These are phyloP conservation scores for Ensete ventricosum DNA, from an alignment of 176 grass and related monocot species.

Conservation along the genomic window DNA sequence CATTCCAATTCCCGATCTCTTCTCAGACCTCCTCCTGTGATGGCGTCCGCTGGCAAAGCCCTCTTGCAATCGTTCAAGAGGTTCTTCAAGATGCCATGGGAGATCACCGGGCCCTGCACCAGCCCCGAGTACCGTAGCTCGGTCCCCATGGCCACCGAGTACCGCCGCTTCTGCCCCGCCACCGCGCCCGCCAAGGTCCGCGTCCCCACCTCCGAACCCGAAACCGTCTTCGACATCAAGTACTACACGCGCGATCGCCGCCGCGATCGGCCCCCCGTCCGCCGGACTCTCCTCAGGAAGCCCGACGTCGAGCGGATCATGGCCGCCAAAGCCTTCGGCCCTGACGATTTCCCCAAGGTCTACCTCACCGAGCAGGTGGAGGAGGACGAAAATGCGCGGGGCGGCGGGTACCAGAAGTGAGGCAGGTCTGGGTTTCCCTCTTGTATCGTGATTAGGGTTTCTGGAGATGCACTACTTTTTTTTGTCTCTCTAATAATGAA, in stretches of 20 bases:
- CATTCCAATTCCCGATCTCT: neutral
- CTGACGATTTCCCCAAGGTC: slow-evolving; percentile 51
- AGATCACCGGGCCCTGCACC: slow-evolving; percentile 89
- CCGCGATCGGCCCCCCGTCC: slow-evolving; percentile 59
- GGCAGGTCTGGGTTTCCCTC: slow-evolving; percentile 14
- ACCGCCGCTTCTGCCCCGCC: slow-evolving; percentile 59
- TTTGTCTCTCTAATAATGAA: neutral
- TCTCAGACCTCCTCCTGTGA: neutral
- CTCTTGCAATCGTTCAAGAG: slow-evolving; percentile 51
- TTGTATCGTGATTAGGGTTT: slow-evolving; percentile 26
- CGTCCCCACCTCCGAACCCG: slow-evolving; percentile 67
- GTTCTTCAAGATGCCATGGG: slow-evolving; percentile 97
- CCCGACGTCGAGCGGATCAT: slow-evolving; percentile 69
- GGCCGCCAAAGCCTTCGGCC: slow-evolving; percentile 75
- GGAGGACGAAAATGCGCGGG: slow-evolving; percentile 55
- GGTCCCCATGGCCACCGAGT: slow-evolving; percentile 46
- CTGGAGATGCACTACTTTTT: neutral
- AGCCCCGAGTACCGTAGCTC: slow-evolving; percentile 64
- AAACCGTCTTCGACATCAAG: slow-evolving; percentile 87
- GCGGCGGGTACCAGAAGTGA: slow-evolving; percentile 87
- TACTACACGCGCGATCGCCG: slow-evolving; percentile 74
- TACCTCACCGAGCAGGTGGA: slow-evolving; percentile 49
- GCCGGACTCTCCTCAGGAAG: slow-evolving; percentile 70
- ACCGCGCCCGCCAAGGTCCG: slow-evolving; percentile 32
- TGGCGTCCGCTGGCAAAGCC: slow-evolving; percentile 40